A percentile compares a stretch with the other conserved stretches of the same genome.
These are phyloP conservation scores for Capsicum chinense DNA, from an alignment of 257 asterid species.

Conservation along the genomic window DNA sequence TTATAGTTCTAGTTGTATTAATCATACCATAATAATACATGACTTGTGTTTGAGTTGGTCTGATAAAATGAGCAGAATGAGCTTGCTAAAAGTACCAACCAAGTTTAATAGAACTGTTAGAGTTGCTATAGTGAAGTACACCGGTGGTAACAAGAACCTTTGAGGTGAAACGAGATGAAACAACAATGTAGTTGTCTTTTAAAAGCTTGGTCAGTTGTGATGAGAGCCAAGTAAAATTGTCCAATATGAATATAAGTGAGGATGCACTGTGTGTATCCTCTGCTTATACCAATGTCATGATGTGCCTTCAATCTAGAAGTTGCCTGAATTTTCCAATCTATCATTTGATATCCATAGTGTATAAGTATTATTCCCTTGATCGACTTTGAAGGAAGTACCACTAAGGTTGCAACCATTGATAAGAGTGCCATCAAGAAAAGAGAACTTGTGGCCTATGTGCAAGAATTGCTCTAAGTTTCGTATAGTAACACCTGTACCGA, in stretches of 20 bases:
- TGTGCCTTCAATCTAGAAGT: not conserved
- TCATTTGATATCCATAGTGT: constrained; percentile 3
- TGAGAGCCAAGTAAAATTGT: constrained; percentile 75
- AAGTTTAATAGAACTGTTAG: constrained; percentile 59
- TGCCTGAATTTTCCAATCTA: not conserved
- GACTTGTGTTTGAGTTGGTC: constrained; percentile 37
- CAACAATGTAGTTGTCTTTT: constrained; percentile 73
- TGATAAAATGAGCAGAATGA: constrained; percentile 88
- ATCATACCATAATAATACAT: constrained; percentile 36
- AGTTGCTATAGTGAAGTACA: constrained; percentile 62
- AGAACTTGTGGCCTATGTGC: constrained; percentile 60
- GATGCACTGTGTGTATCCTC: constrained; percentile 37
- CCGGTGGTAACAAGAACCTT: constrained; percentile 62
- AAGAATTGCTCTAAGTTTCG: constrained; percentile 54
- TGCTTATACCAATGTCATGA: constrained; percentile 10
- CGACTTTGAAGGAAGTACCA: constrained; percentile 46
- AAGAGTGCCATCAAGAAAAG: constrained; percentile 65
- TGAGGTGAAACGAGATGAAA: constrained; percentile 65
- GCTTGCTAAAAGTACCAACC: constrained; percentile 94
- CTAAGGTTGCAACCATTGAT: constrained; percentile 62
- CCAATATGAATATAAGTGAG: constrained; percentile 75
- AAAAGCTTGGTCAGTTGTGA: constrained; percentile 73
- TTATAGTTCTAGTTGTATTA: constrained; percentile 34
- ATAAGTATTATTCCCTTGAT: constrained; percentile 45
- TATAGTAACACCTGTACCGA: constrained; percentile 71